phyloP scores from a whole-genome alignment of 2,329 filamentous ascomycete species.

The Neofusicoccum laricinum region DNA sequence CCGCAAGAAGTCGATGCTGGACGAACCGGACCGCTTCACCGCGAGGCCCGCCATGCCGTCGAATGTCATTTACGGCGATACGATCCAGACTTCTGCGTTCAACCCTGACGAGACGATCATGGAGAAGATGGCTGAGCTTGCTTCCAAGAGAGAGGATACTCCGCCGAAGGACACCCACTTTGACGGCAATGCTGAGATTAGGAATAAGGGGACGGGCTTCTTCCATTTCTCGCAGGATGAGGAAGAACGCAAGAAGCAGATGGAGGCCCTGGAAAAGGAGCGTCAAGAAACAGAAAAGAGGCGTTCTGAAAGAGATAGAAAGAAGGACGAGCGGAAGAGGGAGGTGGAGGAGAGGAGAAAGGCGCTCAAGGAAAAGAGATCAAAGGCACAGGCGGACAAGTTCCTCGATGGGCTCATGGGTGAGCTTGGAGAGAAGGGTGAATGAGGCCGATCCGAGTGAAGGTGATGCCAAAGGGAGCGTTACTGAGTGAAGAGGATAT shows the following conservation, averaged over 20 bases:
- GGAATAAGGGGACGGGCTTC: constrained; percentile 86
- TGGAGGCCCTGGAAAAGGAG: constrained; percentile 68
- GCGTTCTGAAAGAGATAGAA: constrained; percentile 55
- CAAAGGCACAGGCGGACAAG: constrained; percentile 65
- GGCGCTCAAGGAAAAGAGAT: constrained; percentile 60
- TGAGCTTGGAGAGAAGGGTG: constrained; percentile 24
- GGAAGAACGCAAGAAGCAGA: constrained; percentile 65
- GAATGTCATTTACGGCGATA: constrained; percentile 78
- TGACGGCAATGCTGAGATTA: constrained; percentile 76
- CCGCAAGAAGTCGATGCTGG: constrained; percentile 53
- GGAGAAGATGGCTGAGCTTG: constrained; percentile 73
- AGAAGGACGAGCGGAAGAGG: constrained; percentile 54
- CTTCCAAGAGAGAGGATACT: constrained; percentile 72
- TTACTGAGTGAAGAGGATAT: no score
- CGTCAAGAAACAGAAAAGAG: constrained; percentile 66
- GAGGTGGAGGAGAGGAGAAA: constrained; percentile 55
- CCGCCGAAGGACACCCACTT: constrained; percentile 82
- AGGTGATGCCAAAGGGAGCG: no score
- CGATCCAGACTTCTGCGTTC: constrained; percentile 81
- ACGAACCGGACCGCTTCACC: constrained; percentile 65
- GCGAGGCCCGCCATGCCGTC: constrained; percentile 65
- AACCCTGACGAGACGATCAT: constrained; percentile 64
- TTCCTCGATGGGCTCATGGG: constrained; percentile 63
- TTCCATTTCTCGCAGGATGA: constrained; percentile 83
- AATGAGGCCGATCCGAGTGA: neutral